These are phyloP conservation scores for Saturnispora dispora DNA, from an alignment of 805 yeast genomes.

Conservation along the genomic window DNA sequence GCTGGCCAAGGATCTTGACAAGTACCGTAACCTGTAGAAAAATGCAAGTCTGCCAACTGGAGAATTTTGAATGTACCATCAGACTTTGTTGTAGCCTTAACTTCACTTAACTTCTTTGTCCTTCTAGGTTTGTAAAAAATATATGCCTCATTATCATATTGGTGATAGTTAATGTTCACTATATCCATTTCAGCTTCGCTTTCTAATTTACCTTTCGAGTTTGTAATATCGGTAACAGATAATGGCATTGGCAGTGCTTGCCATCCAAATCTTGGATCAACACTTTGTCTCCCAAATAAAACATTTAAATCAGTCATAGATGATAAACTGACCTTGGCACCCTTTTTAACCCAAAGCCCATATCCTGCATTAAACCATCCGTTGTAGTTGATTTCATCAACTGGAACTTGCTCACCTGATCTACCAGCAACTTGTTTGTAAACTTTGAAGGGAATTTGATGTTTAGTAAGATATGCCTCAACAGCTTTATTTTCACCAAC, in stretches of 20 bases:
- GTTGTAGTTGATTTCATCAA: not conserved
- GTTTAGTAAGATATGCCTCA: not conserved
- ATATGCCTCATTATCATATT: conserved; percentile 12
- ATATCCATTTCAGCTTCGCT: conserved; percentile 1
- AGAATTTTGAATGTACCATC: conserved; percentile 60
- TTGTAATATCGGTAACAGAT: conserved; percentile 3
- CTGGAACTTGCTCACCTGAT: not conserved
- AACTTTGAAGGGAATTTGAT: conserved; percentile 4
- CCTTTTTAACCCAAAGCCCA: conserved; percentile 57
- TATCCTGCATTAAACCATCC: conserved; percentile 17
- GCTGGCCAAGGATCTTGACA: conserved; percentile 68
- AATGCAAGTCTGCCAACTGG: conserved; percentile 88
- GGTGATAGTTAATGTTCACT: conserved; percentile 8
- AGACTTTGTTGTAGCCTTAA: conserved; percentile 27
- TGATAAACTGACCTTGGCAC: conserved; percentile 24
- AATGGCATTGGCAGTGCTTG: conserved; percentile 7
- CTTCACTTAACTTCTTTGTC: conserved; percentile 18
- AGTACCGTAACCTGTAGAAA: conserved; percentile 71
- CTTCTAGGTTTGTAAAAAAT: conserved; percentile 9
- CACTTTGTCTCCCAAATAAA: conserved; percentile 62
- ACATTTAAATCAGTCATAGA: conserved; percentile 55
- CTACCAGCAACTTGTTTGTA: conserved; percentile 5
- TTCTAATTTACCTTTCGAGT: conserved; percentile 2
- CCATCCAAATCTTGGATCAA: conserved; percentile 77
- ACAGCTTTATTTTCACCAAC: not conserved